Conservation (phyloP, 805 yeast species). For the Schizosaccharomyces cryophilus region DNA sequence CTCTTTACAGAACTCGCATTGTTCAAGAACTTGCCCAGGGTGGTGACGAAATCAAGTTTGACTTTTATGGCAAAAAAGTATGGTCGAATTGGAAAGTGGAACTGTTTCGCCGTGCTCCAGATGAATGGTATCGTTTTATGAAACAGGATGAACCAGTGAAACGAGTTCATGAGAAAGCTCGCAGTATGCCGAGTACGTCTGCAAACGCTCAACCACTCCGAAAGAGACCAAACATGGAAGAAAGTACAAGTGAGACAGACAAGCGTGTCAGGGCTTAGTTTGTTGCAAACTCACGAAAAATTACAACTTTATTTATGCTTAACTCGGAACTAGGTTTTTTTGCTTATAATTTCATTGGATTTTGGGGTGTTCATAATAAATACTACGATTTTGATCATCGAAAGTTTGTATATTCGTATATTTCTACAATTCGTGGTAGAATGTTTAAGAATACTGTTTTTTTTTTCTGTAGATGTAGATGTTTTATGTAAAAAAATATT, state of each 20-base stretch:
- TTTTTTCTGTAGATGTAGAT: too few species aligned
- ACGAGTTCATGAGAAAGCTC: neutral
- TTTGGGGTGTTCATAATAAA: too few species aligned
- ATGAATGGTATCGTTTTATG: neutral
- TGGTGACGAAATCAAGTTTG: constrained; percentile 48
- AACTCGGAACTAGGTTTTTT: neutral
- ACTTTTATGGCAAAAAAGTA: constrained; percentile 65
- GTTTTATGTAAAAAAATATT: too few species aligned
- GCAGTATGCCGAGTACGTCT: neutral
- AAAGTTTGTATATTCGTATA: too few species aligned
- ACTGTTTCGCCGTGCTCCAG: constrained; percentile 16
- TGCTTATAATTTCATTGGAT: neutral
- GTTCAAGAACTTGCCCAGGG: constrained; percentile 33
- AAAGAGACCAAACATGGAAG: neutral
- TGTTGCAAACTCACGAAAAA: too few species aligned
- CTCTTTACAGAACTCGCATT: constrained; percentile 63
- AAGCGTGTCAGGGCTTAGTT: too few species aligned
- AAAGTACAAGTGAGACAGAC: too few species aligned
- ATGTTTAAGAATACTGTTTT: too few species aligned
- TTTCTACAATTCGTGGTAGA: too few species aligned
- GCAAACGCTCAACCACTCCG: neutral
- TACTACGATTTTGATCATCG: too few species aligned
- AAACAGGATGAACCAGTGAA: neutral
- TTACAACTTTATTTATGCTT: neutral
- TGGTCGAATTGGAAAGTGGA: constrained; percentile 93